These are phyloP conservation scores for Mytilinidion resinicola DNA, from an alignment of 495 filamentous ascomycete species.

Conservation along the genomic window DNA sequence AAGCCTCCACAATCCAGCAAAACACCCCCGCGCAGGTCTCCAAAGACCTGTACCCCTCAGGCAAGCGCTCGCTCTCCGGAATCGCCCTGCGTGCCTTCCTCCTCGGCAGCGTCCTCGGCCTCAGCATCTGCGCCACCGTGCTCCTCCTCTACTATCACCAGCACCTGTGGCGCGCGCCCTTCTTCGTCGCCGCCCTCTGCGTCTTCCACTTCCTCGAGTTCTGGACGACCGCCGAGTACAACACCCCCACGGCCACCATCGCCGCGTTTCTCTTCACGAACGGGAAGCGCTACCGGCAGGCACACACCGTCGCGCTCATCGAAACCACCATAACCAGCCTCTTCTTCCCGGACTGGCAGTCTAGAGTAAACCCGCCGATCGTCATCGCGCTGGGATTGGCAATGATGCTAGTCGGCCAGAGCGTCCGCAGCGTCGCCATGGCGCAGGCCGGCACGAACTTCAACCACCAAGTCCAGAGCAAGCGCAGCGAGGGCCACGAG, in stretches of 20 bases:
- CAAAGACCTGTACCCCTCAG: slow-evolving; percentile 25
- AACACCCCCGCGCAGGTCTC: slow-evolving; percentile 1
- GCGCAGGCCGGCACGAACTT: slow-evolving; percentile 83
- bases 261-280: slow-evolving; percentile 80
- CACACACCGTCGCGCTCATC: slow-evolving; percentile 63
- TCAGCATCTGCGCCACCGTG: slow-evolving; percentile 41
- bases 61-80: slow-evolving; percentile 56
- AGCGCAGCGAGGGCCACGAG: slow-evolving; percentile 58
- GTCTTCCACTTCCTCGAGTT: slow-evolving; percentile 96
- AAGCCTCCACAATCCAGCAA: slow-evolving; percentile 13
- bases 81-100: slow-evolving; percentile 71
- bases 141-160: slow-evolving; percentile 35
- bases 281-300: slow-evolving; percentile 75
- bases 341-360: slow-evolving; percentile 49
- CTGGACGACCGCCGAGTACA: slow-evolving; percentile 77
- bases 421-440: slow-evolving; percentile 73
- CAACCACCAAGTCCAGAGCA: slow-evolving; percentile 75
- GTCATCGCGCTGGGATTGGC: slow-evolving; percentile 48
- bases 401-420: slow-evolving; percentile 66
- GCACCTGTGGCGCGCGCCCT: slow-evolving; percentile 72
- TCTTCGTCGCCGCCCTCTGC: slow-evolving; percentile 69
- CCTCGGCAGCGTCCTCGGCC: slow-evolving; percentile 45
- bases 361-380: slow-evolving; percentile 32
- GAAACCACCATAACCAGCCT: slow-evolving; percentile 60
- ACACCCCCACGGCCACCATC: slow-evolving; percentile 63